These are phyloP conservation scores for Didymella arachidicola DNA, from an alignment of 2,329 filamentous ascomycete species.

Conservation along the genomic window DNA sequence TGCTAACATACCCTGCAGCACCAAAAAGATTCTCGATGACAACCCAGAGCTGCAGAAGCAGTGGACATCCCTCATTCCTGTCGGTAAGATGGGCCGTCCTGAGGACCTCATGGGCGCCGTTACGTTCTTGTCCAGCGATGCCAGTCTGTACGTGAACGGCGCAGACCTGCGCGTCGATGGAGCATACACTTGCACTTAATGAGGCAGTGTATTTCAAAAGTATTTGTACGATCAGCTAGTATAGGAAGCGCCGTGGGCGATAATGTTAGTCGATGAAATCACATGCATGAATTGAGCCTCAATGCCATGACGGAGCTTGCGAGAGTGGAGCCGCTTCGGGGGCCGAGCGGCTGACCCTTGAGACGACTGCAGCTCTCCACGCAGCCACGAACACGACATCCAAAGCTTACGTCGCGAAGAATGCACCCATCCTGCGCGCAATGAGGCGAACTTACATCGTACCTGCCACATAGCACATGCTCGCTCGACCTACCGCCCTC, in stretches of 20 bases:
- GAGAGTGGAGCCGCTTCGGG: conserved; percentile 10
- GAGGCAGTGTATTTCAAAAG: neutral
- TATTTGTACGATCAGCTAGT: neutral
- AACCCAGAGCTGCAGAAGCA: conserved; percentile 88
- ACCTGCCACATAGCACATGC: conserved; percentile 24
- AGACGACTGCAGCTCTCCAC: conserved; percentile 14
- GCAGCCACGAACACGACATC: conserved; percentile 16
- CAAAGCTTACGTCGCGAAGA: conserved; percentile 13
- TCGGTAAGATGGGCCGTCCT: conserved; percentile 91
- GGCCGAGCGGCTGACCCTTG: conserved; percentile 19
- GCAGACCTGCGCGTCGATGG: conserved; percentile 84
- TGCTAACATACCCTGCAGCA: conserved; percentile 60
- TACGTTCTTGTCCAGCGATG: conserved; percentile 83
- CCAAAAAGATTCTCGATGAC: conserved; percentile 91
- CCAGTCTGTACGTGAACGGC: conserved; percentile 61
- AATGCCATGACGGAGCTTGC: conserved; percentile 12
- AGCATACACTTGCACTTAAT: conserved; percentile 80
- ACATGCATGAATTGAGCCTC: conserved; percentile 12
- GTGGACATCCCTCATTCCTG: conserved; percentile 91
- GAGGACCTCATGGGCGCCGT: conserved; percentile 94
- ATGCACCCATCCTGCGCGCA: conserved; percentile 25
- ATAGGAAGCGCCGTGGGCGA: neutral
- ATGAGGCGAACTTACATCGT: conserved; percentile 37
- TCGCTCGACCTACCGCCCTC: conserved; percentile 10
- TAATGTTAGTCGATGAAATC: conserved; percentile 3